phyloP scores from a whole-genome alignment of 1,139 yeast species.

The Blastobotrys petasosporus region DNA sequence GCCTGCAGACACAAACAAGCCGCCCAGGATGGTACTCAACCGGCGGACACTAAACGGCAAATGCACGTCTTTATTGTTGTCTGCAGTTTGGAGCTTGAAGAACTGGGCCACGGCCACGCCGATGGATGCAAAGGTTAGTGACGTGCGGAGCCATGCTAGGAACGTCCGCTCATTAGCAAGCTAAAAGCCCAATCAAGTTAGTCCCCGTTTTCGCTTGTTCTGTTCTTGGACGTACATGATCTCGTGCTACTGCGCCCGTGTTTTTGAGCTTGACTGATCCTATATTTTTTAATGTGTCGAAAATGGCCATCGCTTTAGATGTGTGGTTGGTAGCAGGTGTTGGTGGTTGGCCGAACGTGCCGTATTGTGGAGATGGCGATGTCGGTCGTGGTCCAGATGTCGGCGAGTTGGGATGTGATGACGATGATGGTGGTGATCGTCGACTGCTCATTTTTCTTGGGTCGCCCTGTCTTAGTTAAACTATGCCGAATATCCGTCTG shows the following conservation, averaged over 20 bases:
- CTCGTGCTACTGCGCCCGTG: constrained; percentile 47
- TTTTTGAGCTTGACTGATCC: constrained; percentile 37
- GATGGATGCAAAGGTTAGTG: constrained; percentile 48
- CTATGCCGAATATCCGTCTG: too few relatives aligned
- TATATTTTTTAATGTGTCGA: constrained; percentile 13
- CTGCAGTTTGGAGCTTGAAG: constrained; percentile 36
- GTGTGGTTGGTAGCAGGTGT: neutral
- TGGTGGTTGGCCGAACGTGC: neutral
- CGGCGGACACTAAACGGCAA: constrained; percentile 10
- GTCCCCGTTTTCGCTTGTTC: neutral
- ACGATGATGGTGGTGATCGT: too few relatives aligned
- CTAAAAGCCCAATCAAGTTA: constrained; percentile 20
- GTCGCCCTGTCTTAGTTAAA: too few relatives aligned
- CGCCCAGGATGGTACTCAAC: constrained; percentile 29
- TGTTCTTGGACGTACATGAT: constrained; percentile 37
- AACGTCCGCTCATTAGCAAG: constrained; percentile 76
- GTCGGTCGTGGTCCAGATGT: too few relatives aligned
- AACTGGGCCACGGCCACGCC: constrained; percentile 55
- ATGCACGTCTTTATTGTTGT: too few relatives aligned
- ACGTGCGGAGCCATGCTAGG: constrained; percentile 70
- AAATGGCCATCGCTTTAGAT: neutral
- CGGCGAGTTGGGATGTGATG: too few relatives aligned
- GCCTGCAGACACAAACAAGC: constrained; percentile 40
- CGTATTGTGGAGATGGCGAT: neutral
- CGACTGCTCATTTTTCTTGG: too few relatives aligned